Conservation (phyloP, 2,329 filamentous ascomycete genomes). For the Botrytis elliptica region DNA sequence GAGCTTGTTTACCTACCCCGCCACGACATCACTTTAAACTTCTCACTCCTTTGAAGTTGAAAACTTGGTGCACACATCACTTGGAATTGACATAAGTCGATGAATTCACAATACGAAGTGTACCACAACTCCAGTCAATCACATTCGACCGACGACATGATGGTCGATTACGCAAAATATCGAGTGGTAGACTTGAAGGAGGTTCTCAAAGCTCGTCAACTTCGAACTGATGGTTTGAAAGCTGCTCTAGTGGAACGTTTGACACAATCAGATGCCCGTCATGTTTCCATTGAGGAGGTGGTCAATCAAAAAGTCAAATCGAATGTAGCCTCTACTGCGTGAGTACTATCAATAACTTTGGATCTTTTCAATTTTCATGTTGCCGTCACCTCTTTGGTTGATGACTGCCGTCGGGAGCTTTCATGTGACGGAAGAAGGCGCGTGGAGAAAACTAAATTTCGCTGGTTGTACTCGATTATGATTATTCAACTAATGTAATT, state of each 20-base stretch:
- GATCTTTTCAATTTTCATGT: neutral
- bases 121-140: neutral
- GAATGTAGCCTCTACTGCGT: neutral
- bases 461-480: neutral
- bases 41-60: neutral
- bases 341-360: neutral
- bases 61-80: neutral
- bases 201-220: neutral
- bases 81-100: neutral
- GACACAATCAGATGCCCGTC: slow-evolving; percentile 2
- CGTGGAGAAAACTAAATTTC: neutral
- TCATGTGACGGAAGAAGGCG: neutral
- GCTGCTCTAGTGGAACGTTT: neutral
- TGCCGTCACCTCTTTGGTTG: neutral
- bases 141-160: neutral
- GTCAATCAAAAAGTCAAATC: neutral
- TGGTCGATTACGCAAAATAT: slow-evolving; percentile 8
- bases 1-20: neutral
- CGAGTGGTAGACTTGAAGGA: slow-evolving; percentile 7
- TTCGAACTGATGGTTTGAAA: neutral
- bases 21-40: neutral
- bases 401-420: neutral
- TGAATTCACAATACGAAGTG: neutral
- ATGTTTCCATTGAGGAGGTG: neutral
- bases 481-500: neutral